phyloP scores from a whole-genome alignment of 495 filamentous ascomycete species.

The Penicillium canariense region DNA sequence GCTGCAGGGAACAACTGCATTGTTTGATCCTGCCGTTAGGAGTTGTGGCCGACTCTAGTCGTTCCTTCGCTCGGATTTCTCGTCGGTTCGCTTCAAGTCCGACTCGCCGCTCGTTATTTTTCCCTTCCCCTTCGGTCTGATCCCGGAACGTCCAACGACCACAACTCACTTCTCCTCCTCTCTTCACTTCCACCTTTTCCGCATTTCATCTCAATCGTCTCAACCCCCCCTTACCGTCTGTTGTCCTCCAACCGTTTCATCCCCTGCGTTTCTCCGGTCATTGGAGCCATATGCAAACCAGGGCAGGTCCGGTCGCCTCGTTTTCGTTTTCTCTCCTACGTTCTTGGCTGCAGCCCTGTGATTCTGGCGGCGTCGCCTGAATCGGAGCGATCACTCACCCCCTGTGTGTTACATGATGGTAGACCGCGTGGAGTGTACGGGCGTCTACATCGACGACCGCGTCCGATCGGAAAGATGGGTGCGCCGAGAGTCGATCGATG shows the following conservation, averaged over 20 bases:
- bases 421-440: constrained; percentile 71
- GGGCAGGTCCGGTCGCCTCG: constrained; percentile 10
- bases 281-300: constrained; percentile 26
- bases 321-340: constrained; percentile 11
- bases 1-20: constrained; percentile 41
- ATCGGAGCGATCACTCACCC: constrained; percentile 5
- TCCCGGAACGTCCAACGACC: constrained; percentile 1
- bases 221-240: background rate
- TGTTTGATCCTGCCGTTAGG: constrained; percentile 26
- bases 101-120: constrained; percentile 22
- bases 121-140: background rate
- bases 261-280: constrained; percentile 1
- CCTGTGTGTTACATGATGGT: constrained; percentile 43
- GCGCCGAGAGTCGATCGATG: constrained; percentile 36
- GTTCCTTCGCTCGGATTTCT: constrained; percentile 12
- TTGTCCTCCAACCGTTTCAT: background rate
- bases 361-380: constrained; percentile 13
- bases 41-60: constrained; percentile 15
- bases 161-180: background rate
- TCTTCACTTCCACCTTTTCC: background rate
- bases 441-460: constrained; percentile 80
- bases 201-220: constrained; percentile 1
- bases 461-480: constrained; percentile 63
- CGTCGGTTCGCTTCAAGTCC: constrained; percentile 3
- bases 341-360: constrained; percentile 10